phyloP scores from a whole-genome alignment of 2,329 filamentous ascomycete species.

The Aspergillus udagawae region DNA sequence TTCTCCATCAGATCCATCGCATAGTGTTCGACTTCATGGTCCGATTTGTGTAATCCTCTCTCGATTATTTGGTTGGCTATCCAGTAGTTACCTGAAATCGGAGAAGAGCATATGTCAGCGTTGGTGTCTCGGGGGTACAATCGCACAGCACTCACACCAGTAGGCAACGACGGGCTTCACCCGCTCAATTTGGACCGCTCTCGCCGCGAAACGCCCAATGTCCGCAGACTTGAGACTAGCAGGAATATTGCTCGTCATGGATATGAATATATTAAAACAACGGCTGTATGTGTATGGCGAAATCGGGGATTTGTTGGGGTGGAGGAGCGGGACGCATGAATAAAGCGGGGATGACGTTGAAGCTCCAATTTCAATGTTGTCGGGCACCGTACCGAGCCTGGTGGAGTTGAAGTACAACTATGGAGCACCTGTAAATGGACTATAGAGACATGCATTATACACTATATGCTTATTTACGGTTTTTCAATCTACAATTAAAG shows the following conservation, averaged over 20 bases:
- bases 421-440: too few species aligned
- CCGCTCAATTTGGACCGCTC: constrained; percentile 78
- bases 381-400: background rate
- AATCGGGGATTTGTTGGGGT: background rate
- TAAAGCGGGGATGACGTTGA: constrained; percentile 22
- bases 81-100: constrained; percentile 71
- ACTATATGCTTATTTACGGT: background rate
- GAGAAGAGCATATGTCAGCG: constrained; percentile 14
- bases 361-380: constrained; percentile 1
- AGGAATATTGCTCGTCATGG: constrained; percentile 71
- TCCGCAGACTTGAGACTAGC: constrained; percentile 73
- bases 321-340: background rate
- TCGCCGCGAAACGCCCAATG: constrained; percentile 75
- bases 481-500: background rate
- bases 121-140: background rate
- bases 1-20: constrained; percentile 86
- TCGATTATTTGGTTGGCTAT: constrained; percentile 87
- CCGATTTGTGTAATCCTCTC: constrained; percentile 71
- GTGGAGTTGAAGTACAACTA: background rate
- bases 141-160: constrained; percentile 67
- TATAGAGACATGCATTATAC: background rate
- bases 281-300: background rate
- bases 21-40: constrained; percentile 74
- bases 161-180: constrained; percentile 87
- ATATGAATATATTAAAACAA: constrained; percentile 4